Evolutionary conservation across 177 flowering plant genomes (phyloP).

Genomic region (Vitis hybrid): DNA sequence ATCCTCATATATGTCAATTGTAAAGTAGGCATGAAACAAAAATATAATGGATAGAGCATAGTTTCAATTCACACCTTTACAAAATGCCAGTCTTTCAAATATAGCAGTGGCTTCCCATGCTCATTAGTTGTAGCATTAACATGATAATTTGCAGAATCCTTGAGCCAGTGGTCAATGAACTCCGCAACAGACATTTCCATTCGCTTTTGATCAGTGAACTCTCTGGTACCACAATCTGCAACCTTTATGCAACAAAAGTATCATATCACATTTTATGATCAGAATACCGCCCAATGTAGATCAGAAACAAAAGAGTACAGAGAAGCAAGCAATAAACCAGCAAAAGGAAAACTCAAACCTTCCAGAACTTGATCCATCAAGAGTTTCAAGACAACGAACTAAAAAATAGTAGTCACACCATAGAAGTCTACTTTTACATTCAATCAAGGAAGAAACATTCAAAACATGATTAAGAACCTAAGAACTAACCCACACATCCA

Average conservation of each 20-base stretch:
- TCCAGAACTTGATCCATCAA: too few relatives aligned
- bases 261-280: neutral
- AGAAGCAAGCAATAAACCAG: neutral
- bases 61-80: conserved; percentile 54
- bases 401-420: too few relatives aligned
- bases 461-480: too few relatives aligned
- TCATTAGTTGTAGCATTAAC: conserved; percentile 12
- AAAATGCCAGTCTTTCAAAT: conserved; percentile 99
- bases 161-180: conserved; percentile 61
- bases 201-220: conserved; percentile 84
- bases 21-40: neutral
- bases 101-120: conserved; percentile 39
- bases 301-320: neutral
- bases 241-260: conserved; percentile 46
- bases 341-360: too few relatives aligned
- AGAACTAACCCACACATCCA: too few relatives aligned
- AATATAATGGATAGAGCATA: neutral
- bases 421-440: too few relatives aligned
- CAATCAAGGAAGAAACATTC: too few relatives aligned
- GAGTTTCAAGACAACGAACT: too few relatives aligned
- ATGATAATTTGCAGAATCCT: conserved; percentile 14
- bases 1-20: neutral
- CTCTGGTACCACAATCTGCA: conserved; percentile 76
- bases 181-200: conserved; percentile 84
- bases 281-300: neutral